Percentiles rank a stretch among this genome's conserved stretches.
Conservation (phyloP, 495 filamentous ascomycete genomes). For the Venustampulla echinocandica region DNA sequence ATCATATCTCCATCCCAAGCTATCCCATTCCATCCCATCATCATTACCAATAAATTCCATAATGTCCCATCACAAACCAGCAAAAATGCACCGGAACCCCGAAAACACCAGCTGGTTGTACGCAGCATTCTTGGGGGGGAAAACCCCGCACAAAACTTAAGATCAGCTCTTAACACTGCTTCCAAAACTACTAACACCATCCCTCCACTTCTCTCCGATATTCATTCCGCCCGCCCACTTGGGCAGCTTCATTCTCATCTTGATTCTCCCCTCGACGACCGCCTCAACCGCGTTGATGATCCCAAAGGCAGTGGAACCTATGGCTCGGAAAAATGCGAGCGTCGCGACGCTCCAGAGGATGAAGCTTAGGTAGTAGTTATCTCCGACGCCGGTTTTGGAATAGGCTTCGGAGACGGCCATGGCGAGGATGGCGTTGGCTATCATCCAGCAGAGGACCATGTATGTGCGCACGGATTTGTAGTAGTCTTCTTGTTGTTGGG, state of each 20-base stretch:
- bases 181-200: slow-evolving; percentile 32
- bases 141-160: too few species aligned
- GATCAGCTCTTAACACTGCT: too few species aligned
- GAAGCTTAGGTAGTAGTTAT: slow-evolving; percentile 87
- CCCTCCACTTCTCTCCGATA: slow-evolving; percentile 25
- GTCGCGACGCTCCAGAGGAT: slow-evolving; percentile 88
- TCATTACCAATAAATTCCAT: too few species aligned
- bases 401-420: slow-evolving; percentile 94
- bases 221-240: slow-evolving; percentile 39
- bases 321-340: slow-evolving; percentile 72
- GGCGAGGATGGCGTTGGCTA: slow-evolving; percentile 80
- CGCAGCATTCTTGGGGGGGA: too few species aligned
- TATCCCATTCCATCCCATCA: too few species aligned
- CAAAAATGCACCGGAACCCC: too few species aligned
- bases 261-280: slow-evolving; percentile 76
- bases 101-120: too few species aligned
- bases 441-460: slow-evolving; percentile 96
- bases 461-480: slow-evolving; percentile 96
- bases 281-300: slow-evolving; percentile 74
- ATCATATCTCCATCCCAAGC: too few species aligned
- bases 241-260: slow-evolving; percentile 44
- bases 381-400: slow-evolving; percentile 52
- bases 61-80: too few species aligned
- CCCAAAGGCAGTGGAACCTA: slow-evolving; percentile 74
- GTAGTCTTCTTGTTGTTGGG: slow-evolving; percentile 93